Conservation (phyloP, 345 rosid genomes). For the Syzygium aromaticum region DNA sequence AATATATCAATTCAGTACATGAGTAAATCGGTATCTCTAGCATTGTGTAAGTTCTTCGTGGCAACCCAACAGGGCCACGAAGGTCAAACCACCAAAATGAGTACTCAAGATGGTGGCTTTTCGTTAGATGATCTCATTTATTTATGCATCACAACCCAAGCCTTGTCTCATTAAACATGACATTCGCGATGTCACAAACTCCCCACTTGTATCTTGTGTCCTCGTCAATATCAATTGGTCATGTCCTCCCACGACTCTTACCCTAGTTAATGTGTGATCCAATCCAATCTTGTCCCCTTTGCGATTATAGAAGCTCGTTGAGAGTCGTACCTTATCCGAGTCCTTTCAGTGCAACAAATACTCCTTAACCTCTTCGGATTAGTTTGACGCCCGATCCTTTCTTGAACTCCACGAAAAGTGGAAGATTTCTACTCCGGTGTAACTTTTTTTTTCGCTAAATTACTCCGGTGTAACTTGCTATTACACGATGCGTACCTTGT, state of each 20-base stretch:
- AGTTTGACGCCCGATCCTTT: neutral
- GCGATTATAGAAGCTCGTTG: neutral
- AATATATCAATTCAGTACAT: neutral
- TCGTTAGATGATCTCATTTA: neutral
- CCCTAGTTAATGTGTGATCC: neutral
- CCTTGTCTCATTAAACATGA: neutral
- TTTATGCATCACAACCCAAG: neutral
- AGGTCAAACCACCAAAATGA: neutral
- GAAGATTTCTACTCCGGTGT: neutral
- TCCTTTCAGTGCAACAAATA: neutral
- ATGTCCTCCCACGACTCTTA: neutral
- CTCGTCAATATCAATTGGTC: neutral
- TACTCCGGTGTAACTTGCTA: neutral
- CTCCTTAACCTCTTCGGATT: neutral
- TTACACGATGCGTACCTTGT: neutral
- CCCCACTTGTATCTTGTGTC: neutral
- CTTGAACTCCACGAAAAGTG: neutral
- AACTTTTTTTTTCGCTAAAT: too few relatives aligned
- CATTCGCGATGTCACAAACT: neutral
- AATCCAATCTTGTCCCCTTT: neutral
- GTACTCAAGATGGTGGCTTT: neutral
- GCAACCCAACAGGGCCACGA: neutral
- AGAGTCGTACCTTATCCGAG: neutral
- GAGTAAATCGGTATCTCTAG: neutral
- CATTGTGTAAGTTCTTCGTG: neutral